Conservation (phyloP, 192 early-diverging fungal genomes). For the Phlyctochytrium planicorne region DNA sequence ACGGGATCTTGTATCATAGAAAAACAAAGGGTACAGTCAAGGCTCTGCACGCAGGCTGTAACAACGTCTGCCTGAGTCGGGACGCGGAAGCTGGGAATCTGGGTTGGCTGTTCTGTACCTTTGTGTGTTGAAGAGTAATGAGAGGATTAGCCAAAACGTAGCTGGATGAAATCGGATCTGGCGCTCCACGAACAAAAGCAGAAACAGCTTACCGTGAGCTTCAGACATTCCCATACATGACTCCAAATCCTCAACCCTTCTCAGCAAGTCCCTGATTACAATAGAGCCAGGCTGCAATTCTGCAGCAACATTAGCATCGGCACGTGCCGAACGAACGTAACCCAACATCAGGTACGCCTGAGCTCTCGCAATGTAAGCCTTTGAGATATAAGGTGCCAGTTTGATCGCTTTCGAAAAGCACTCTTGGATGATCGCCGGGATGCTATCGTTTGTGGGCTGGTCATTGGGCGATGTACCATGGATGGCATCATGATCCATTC, state of each 20-base stretch:
- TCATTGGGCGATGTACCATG: background rate
- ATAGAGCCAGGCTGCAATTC: background rate
- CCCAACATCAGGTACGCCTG: conserved; percentile 1
- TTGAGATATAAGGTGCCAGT: background rate
- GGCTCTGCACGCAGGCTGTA: conserved; percentile 25
- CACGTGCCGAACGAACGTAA: background rate
- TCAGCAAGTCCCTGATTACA: background rate
- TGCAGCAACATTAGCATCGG: background rate
- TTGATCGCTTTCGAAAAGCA: conserved; percentile 3
- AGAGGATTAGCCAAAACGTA: too few relatives aligned
- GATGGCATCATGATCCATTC: background rate
- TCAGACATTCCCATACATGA: background rate
- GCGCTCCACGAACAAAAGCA: too few relatives aligned
- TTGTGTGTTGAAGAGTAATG: too few relatives aligned
- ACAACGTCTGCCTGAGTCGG: background rate
- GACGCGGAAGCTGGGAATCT: too few relatives aligned
- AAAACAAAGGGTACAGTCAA: conserved; percentile 66
- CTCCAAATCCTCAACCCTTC: background rate
- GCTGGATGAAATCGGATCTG: too few relatives aligned
- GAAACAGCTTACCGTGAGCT: background rate
- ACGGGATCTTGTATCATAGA: conserved; percentile 54
- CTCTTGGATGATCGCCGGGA: background rate
- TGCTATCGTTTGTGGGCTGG: background rate
- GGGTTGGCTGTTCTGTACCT: too few relatives aligned
- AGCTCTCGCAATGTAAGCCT: conserved; percentile 1